A percentile compares a stretch with the other conserved stretches of the same genome.
phyloP scores from a whole-genome alignment of 2,329 filamentous ascomycete genomes.

The Trichophyton rubrum region DNA sequence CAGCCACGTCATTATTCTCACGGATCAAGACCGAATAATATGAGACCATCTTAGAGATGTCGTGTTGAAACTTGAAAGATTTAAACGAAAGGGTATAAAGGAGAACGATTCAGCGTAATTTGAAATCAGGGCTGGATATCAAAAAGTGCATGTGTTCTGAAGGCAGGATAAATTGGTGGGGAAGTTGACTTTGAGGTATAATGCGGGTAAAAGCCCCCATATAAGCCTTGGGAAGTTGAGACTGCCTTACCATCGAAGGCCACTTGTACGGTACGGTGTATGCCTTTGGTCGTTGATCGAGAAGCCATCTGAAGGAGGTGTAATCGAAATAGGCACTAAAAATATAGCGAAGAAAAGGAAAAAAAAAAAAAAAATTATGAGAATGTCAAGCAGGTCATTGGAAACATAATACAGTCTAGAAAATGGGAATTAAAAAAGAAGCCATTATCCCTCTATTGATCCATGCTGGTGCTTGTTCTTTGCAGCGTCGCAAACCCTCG shows the following conservation, averaged over 20 bases:
- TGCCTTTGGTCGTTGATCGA: slow-evolving; percentile 1
- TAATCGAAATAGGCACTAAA: background rate
- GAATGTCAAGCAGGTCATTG: background rate
- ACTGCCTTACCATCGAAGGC: slow-evolving; percentile 33
- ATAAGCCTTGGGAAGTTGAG: background rate
- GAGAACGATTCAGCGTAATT: too few relatives aligned
- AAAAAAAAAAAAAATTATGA: background rate
- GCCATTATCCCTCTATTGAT: background rate
- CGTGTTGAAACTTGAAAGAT: too few relatives aligned
- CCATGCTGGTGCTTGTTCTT: background rate
- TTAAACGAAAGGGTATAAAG: too few relatives aligned
- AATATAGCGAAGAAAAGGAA: background rate
- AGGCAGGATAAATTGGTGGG: background rate
- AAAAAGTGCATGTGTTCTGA: too few relatives aligned
- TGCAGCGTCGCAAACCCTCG: background rate
- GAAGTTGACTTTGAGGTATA: background rate
- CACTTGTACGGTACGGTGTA: slow-evolving; percentile 28
- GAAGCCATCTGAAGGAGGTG: background rate
- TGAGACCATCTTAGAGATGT: too few relatives aligned
- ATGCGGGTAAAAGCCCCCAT: background rate
- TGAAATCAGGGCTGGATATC: too few relatives aligned
- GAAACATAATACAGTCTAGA: background rate
- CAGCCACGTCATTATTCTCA: too few relatives aligned
- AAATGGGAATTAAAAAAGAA: background rate
- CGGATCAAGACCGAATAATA: too few relatives aligned